Conservation (phyloP, 106 monocot species). For the Triglochin maritima region DNA sequence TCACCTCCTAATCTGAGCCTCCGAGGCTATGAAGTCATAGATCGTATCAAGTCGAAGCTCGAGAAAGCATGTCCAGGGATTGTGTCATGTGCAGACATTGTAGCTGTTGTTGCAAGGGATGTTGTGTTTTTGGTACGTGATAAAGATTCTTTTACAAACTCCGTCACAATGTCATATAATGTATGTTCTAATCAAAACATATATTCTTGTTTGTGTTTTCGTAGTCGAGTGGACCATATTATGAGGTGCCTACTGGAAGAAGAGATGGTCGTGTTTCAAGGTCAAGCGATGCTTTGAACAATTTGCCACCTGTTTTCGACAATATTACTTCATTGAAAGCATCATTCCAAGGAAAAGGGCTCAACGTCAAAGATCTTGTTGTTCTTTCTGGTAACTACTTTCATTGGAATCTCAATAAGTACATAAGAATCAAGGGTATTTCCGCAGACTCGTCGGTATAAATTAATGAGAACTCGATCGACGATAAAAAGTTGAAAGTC, state of each 20-base stretch:
- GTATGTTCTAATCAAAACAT: too few species aligned
- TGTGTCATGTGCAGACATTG: slow-evolving; percentile 16
- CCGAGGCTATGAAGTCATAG: slow-evolving; percentile 12
- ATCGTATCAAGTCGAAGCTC: slow-evolving; percentile 12
- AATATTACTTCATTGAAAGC: slow-evolving; percentile 13
- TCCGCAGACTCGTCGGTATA: too few species aligned
- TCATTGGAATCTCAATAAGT: not conserved
- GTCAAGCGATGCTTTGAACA: slow-evolving; percentile 9
- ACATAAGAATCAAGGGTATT: too few species aligned
- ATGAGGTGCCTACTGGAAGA: slow-evolving; percentile 15
- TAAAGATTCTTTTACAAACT: not conserved
- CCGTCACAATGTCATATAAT: too few species aligned
- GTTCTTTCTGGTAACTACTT: slow-evolving; percentile 18
- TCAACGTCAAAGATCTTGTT: slow-evolving; percentile 21
- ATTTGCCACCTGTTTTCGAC: slow-evolving; percentile 13
- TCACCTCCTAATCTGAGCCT: slow-evolving; percentile 12
- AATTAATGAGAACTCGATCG: too few species aligned
- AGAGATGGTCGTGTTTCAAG: slow-evolving; percentile 20
- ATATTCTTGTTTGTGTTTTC: not conserved
- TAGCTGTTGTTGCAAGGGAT: slow-evolving; percentile 13
- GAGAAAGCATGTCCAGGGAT: slow-evolving; percentile 11
- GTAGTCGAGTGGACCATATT: not conserved
- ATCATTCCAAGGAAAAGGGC: slow-evolving; percentile 14
- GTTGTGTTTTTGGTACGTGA: slow-evolving; percentile 4
- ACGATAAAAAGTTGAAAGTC: too few species aligned